Base-by-base conservation (phyloP, 352 stramenopile species). In the Pythium plurisporium region DNA sequence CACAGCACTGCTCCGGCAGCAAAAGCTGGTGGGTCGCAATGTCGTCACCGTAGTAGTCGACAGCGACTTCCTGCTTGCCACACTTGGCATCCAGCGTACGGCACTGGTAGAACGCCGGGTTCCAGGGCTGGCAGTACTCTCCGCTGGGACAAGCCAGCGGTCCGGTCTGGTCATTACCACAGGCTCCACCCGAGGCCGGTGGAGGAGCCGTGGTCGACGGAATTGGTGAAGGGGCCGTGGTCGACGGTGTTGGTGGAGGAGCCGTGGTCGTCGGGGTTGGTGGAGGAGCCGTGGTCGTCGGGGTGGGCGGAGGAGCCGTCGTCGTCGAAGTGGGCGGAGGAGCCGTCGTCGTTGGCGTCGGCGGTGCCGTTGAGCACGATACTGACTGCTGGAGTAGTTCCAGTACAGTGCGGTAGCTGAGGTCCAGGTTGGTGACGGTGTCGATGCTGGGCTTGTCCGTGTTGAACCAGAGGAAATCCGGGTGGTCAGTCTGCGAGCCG, bases 381-480 rank as follows among this genome's bases (percentile, higher is more conserved):
- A 47, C 26, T 11, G 60, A 67, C 26, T 42, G 19, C 23, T 58
- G 6, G 14, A 67, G 36, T n/a, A 67, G 33, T 2, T 31, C 48
- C 9, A 2, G 3, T 3, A 67, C 53, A 12, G 62, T 26, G 5
- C 26, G 33, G 53, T 67, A 67, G 27, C 34, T 67, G 6, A 67
- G 23, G 10, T 46, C 60, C 3, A 59, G 19, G 8, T 10, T 26
- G 20, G 60, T 62, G 10, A 62, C 60, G 1, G 52, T 22, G 30
- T 47, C 30, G 6, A n/a, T 6, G 3, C 1, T 11, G 3, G 60
- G 60, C 49, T 57, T 58, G 15, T 15, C 3, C 15, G 73, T 70
- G 11, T 72, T 66, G 15, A 90, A 72, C 80, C 80, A 90, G 4
- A 88, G 44, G 54, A 90, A 90, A 45, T 90, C 80, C 0, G 75